Base-by-base conservation (phyloP, 768 basidiomycete species). In the Hypholoma fasciculare region DNA sequence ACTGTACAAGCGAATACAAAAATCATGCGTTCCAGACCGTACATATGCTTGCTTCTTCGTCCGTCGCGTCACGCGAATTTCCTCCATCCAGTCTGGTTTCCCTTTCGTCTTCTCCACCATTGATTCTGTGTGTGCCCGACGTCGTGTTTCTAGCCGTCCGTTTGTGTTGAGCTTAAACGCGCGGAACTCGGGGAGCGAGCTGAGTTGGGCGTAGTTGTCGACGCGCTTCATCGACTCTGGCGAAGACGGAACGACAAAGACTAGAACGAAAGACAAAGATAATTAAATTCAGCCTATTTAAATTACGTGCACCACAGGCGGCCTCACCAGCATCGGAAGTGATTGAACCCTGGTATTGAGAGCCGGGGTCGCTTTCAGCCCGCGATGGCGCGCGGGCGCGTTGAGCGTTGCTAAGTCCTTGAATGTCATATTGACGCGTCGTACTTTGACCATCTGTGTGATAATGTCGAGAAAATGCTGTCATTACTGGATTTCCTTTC, bases 41-140 rank as follows among this genome's bases (percentile, higher is more conserved):
- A 68, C 61, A 63, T 68, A 68, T 5, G 58, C 57, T 44, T 68
- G 67, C 44, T 64, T 68, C 54, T 61, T 65, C 30, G 61, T 63
- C 57, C 67, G 53, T 49, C 59, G 61, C 43, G 58, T 51, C 49
- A 65, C 60, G 13, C 49, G 49, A 39, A 68, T 59, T 38, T 68
- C 65, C 46, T 63, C 46, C 67, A 68, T 65, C 57, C 56, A 60
- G 49, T 59, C 56, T 39, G 37, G 58, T 23, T 34, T 17, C 9
- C 23, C 50, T 23, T 16, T 44, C 30, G 46, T 53, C 43, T 2
- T n/a, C 13, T 46, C n/a, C 27, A 40, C 7, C 26, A 12, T 34
- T 16, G 47, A 37, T 12, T 34, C 20, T 11, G 36, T 48, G 1
- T 13, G 49, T 42, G 36, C 47, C 52, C 46, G 30, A 13, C n/a